Base-by-base conservation (phyloP, 2,329 filamentous ascomycete species). In the Colletotrichum theobromicola region DNA sequence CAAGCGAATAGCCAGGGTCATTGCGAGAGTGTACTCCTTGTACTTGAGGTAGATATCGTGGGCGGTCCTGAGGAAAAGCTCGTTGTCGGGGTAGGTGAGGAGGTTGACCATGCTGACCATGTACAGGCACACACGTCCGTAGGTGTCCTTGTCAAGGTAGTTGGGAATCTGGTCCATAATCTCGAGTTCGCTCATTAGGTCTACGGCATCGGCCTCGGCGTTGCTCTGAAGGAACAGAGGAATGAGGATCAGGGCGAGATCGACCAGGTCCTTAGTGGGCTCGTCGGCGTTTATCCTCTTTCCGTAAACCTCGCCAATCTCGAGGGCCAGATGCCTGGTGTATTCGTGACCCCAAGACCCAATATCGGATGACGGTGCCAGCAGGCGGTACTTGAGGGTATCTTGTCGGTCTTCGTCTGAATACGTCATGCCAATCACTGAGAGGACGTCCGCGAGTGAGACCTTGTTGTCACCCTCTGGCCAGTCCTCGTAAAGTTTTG, bases 61-160 rank as follows among this genome's bases (percentile, higher is more conserved):
- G 62, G 96, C 96, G 9, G 96, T 98, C 77, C 92, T 93, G 75
- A 99, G 93, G 86, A 99, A 98, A 80, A 94, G 93, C 82, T 98
- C 95, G 85, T 99, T 98, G 85, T 99, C 97, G 57, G 97, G 97
- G 82, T 98, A 98, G 68, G 97, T 98, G 83, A 99, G 92, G 24
- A 99, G 91, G 82, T 97, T 98, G 78, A 99, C 97, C 94, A 98
- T 98, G 88, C 95, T 98, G 79, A 98, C 95, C 93, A 99, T 98
- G 87, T 99, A 99, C 78, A 99, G 87, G 83, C 97, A 98, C 70
- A 98, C 97, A 81, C 97, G 90, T 67, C 94, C 89, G 83, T 98
- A 99, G 30, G 96, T 98, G 85, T 98, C 93, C 83, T 97, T 94
- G 83, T 99, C 97, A 67, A 99, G 90, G 80, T 96, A 97, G 78